Conservation (phyloP, 2,329 filamentous ascomycete genomes). For the Didymella pomorum region DNA sequence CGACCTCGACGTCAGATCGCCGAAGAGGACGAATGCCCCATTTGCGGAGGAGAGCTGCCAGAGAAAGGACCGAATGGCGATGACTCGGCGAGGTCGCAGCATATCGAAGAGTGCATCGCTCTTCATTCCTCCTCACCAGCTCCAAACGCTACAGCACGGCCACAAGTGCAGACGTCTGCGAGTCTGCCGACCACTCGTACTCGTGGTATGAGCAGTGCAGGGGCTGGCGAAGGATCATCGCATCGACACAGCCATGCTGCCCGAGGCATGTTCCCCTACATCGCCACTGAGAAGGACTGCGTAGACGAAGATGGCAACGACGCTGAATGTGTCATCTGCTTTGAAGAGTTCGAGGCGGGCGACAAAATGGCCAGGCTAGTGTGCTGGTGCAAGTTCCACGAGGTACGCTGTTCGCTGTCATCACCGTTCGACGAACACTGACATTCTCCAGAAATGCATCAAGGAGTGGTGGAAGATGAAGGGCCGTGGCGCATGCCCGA, state of each 20-base stretch:
- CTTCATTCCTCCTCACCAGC: constrained; percentile 39
- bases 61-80: constrained; percentile 53
- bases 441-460: constrained; percentile 58
- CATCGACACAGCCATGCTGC: constrained; percentile 37
- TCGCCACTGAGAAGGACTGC: constrained; percentile 70
- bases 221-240: constrained; percentile 36
- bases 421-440: background rate
- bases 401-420: constrained; percentile 40
- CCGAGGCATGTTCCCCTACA: constrained; percentile 60
- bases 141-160: constrained; percentile 19
- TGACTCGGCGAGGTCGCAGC: constrained; percentile 53
- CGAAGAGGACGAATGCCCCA: constrained; percentile 81
- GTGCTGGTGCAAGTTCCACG: constrained; percentile 71
- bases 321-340: constrained; percentile 70
- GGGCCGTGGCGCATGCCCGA: constrained; percentile 65
- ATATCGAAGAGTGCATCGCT: constrained; percentile 55
- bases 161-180: constrained; percentile 33
- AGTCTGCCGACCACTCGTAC: constrained; percentile 42
- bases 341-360: constrained; percentile 69
- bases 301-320: constrained; percentile 59
- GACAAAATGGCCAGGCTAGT: constrained; percentile 67
- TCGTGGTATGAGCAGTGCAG: constrained; percentile 44
- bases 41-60: constrained; percentile 77
- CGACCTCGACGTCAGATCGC: constrained; percentile 44
- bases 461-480: constrained; percentile 66